These are phyloP conservation scores for Cocos nucifera DNA, from an alignment of 176 grass and related monocot genomes.

Conservation along the genomic window DNA sequence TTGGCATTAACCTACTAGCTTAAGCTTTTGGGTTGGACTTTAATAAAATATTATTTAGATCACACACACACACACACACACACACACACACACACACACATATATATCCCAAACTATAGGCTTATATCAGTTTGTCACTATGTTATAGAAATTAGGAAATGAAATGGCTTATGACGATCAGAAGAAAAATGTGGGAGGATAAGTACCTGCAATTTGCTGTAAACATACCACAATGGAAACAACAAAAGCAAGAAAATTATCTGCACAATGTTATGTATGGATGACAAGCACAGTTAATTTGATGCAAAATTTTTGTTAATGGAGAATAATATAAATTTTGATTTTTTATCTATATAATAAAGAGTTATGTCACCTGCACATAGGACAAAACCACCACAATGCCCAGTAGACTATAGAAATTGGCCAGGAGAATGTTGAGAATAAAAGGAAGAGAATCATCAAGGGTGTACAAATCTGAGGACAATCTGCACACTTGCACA, in stretches of 20 bases:
- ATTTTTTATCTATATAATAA: neutral
- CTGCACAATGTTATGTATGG: constrained; percentile 34
- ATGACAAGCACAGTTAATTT: constrained; percentile 21
- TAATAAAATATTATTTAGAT: too few relatives aligned
- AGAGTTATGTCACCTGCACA: constrained; percentile 58
- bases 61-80: too few relatives aligned
- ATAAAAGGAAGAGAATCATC: constrained; percentile 99
- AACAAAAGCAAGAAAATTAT: constrained; percentile 65
- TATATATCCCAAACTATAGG: too few relatives aligned
- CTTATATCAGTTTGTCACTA: too few relatives aligned
- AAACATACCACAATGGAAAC: constrained; percentile 76
- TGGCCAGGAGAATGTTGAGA: constrained; percentile 86
- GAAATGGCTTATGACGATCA: neutral
- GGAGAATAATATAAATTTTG: too few relatives aligned
- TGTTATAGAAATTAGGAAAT: neutral
- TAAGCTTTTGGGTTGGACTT: too few relatives aligned
- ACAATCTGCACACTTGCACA: constrained; percentile 78
- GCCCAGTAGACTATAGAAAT: constrained; percentile 79
- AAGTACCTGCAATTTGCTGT: constrained; percentile 76
- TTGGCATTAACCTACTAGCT: too few relatives aligned
- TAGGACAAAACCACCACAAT: constrained; percentile 78
- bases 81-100: too few relatives aligned
- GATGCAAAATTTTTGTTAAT: too few relatives aligned
- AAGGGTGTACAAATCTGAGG: constrained; percentile 76
- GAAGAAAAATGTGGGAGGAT: neutral